Base-by-base conservation (phyloP, 2,329 filamentous ascomycete species). In the Geosmithia flava region DNA sequence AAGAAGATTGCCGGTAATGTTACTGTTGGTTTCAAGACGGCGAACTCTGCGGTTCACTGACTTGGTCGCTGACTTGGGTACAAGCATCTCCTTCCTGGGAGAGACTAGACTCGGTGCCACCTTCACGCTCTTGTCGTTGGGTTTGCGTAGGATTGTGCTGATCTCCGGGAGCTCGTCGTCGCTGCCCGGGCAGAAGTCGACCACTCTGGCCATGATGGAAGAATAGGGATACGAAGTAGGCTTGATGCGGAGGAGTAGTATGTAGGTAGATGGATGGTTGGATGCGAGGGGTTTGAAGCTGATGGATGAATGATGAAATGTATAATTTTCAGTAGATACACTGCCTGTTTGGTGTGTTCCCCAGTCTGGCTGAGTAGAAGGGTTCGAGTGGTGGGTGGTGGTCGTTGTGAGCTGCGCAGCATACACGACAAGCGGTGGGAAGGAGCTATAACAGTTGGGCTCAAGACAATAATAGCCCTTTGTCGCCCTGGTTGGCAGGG, bases 151-250 rank as follows among this genome's bases (percentile, higher is more conserved):
- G 8, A 69, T 50, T 2, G 60, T 58, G 40, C 63, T 59, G 20
- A 69, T 49, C 33, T 67, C 65, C 2, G 69, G 67, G 23, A 71
- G 62, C 33, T 71, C 69, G 42, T 72, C 68, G 19, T 70, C 66
- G 47, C 61, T 64, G 17, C 62, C 61, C 42, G 55, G 53, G 45
- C 49, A 58, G 44, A 53, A 57, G 7, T 64, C 56, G 29, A 55
- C 54, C 11, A 62, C 53, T 20, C 56, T 57, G 46, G 59, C 55
- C 62, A 64, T 64, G 42, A 11, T 23, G 20, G 20, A 42, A 20
- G 40, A 11, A 37, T 37, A 13, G 33, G 33, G 11, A 37, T 37
- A 37, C 3, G 33, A 37, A 7, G 11, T 11, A 11, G 13, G 11
- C 33, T 37, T 6, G 33, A 13, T 37, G 11, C 11, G 33, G 33